Base-by-base conservation (phyloP, 768 basidiomycete genomes). In the Trametes cingulata region DNA sequence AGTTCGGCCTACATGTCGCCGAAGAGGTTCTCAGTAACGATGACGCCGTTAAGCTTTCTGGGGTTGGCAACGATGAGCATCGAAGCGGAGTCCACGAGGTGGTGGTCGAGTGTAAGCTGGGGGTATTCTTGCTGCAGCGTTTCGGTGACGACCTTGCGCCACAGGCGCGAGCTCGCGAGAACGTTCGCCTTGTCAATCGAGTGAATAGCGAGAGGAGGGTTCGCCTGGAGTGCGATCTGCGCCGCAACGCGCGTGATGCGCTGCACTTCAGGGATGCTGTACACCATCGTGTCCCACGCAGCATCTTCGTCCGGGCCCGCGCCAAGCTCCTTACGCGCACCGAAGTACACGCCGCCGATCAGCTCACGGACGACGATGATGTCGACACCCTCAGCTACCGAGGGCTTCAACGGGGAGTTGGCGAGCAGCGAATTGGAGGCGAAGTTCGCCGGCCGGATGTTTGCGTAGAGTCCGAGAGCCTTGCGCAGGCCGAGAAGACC, bases 131-230 rank as follows among this genome's bases (percentile, higher is more conserved):
- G 82, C 49, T 82, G 75, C 66, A 97, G 74, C 1, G 90, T 87
- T 70, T 97, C 93, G 2, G 85, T 89, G 54, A 97, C 96, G 20
- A 93, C 90, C 73, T 88, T 94, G 58, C 97, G 79, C 97, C 97
- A 99, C 41, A 99, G 78, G 49, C 97, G 80, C 36, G 93, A 96
- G 70, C 86, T 91, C 22, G 97, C 97, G 56, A 99, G 85, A 20
- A 99, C 97, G 75, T 99, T 99, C 54, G 97, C 97, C 77, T 99
- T 99, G 81, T 99, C 97, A 73, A 99, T 81, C 0, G 94, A 96
- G 75, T 93, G 92, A 59, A 99, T 87, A 20, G 85, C 81, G 47
- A 96, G 81, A 19, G 95, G 94, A 4, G 97, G 97, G 70, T 90
- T 80, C 5, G 85, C 76, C 22, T 88, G 79, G 51, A 94, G 74